These are phyloP conservation scores for Cercospora sesami DNA, from an alignment of 2,329 filamentous ascomycete genomes.

Conservation along the genomic window DNA sequence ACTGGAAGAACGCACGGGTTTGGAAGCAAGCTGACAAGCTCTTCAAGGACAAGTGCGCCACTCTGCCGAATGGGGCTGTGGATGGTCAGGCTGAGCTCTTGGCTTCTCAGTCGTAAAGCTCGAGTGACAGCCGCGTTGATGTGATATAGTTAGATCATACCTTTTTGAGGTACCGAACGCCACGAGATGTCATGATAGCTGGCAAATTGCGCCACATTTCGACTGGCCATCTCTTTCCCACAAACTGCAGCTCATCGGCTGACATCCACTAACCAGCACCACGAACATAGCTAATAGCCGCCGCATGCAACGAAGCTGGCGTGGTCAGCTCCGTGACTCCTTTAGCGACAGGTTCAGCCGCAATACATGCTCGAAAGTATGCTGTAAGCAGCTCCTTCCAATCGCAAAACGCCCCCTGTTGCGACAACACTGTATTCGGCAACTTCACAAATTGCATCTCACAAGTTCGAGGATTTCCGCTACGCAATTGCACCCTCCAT, in stretches of 20 bases:
- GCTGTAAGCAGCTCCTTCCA: conserved; percentile 31
- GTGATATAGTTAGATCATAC: conserved; percentile 14
- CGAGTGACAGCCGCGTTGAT: not conserved
- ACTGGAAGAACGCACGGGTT: conserved; percentile 70
- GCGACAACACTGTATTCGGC: conserved; percentile 23
- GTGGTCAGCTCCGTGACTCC: conserved; percentile 6
- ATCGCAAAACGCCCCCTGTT: conserved; percentile 27
- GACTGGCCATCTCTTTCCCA: conserved; percentile 5
- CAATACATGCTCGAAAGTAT: conserved; percentile 19
- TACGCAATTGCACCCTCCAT: conserved; percentile 27
- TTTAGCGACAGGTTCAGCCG: not conserved
- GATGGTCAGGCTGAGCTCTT: conserved; percentile 11
- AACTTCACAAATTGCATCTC: conserved; percentile 20
- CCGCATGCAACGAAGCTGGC: conserved; percentile 3
- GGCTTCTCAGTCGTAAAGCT: not conserved
- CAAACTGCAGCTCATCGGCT: conserved; percentile 7
- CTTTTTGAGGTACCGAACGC: not conserved
- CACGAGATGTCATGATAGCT: not conserved
- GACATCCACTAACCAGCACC: conserved; percentile 13
- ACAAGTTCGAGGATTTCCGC: conserved; percentile 9
- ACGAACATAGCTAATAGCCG: conserved; percentile 13
- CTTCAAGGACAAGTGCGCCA: conserved; percentile 77
- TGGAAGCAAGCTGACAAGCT: conserved; percentile 83
- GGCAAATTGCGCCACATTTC: not conserved
- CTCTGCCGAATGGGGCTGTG: conserved; percentile 54